Conservation (phyloP, 1,139 yeast species). For the Yamadazyma kanchanaburiensis region DNA sequence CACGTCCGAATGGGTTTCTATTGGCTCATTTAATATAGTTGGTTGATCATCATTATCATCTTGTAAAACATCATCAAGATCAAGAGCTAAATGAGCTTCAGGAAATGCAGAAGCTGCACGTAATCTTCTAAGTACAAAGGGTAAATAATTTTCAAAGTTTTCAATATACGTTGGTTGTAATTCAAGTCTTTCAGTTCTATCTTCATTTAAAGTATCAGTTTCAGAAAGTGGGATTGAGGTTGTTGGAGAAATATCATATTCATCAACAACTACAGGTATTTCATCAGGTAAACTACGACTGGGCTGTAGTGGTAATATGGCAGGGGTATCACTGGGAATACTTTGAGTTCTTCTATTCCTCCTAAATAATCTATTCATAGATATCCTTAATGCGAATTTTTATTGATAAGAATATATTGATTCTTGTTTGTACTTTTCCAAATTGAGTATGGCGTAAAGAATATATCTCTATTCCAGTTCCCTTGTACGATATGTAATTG, state of each 20-base stretch:
- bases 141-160: slow-evolving; percentile 37
- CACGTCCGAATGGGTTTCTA: slow-evolving; percentile 5
- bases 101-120: slow-evolving; percentile 13
- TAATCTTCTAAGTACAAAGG: slow-evolving; percentile 30
- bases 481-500: no score
- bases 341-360: slow-evolving; percentile 1
- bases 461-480: no score
- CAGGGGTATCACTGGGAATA: neutral
- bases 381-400: neutral
- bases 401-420: neutral
- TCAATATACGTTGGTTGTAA: slow-evolving; percentile 35
- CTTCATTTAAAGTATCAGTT: slow-evolving; percentile 20
- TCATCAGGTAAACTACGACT: neutral
- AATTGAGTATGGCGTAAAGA: no score
- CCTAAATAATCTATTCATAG: slow-evolving; percentile 1
- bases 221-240: slow-evolving; percentile 21
- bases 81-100: neutral
- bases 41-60: slow-evolving; percentile 19
- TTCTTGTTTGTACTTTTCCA: neutral
- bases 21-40: slow-evolving; percentile 20
- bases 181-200: slow-evolving; percentile 21
- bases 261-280: slow-evolving; percentile 11
- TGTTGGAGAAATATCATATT: slow-evolving; percentile 22
- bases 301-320: neutral
- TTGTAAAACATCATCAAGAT: slow-evolving; percentile 1